Evolutionary conservation across 257 asterid species (phyloP).

Genomic region (Prunella vulgaris): DNA sequence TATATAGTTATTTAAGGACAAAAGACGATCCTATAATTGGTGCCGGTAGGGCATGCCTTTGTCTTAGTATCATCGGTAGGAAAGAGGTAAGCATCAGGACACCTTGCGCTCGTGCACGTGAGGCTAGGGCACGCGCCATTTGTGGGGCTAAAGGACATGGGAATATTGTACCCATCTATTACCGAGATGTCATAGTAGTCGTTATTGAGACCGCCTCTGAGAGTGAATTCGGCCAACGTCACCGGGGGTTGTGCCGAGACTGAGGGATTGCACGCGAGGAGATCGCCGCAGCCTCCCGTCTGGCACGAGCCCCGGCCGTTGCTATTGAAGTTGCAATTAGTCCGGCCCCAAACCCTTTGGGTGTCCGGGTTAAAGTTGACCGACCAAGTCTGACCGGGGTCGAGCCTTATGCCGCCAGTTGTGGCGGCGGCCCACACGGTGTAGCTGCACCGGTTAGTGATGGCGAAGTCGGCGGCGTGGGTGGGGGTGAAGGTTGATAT

Average conservation of each 20-base stretch:
- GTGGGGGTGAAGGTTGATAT: background rate
- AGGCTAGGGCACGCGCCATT: background rate
- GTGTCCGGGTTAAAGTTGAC: conserved; percentile 32
- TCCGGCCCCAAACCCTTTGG: conserved; percentile 31
- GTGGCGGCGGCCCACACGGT: conserved; percentile 37
- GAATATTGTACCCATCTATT: background rate
- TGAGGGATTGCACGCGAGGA: conserved; percentile 25
- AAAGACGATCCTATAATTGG: background rate
- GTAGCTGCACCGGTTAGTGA: conserved; percentile 16
- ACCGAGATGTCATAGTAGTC: conserved; percentile 31
- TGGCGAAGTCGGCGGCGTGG: background rate
- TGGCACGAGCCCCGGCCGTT: conserved; percentile 22
- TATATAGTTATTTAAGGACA: background rate
- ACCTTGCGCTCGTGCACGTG: background rate
- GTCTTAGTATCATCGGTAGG: background rate
- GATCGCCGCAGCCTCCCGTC: conserved; percentile 30
- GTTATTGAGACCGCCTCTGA: conserved; percentile 18
- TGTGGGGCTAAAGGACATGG: background rate
- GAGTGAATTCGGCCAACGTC: conserved; percentile 43
- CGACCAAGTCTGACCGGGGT: conserved; percentile 31
- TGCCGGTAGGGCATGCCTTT: background rate
- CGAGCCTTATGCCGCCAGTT: conserved; percentile 25
- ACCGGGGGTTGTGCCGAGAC: conserved; percentile 33
- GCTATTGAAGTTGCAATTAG: conserved; percentile 26
- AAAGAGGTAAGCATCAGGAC: background rate